These are phyloP conservation scores for Pezicula carpinea DNA, from an alignment of 2,329 filamentous ascomycete species.

Conservation along the genomic window DNA sequence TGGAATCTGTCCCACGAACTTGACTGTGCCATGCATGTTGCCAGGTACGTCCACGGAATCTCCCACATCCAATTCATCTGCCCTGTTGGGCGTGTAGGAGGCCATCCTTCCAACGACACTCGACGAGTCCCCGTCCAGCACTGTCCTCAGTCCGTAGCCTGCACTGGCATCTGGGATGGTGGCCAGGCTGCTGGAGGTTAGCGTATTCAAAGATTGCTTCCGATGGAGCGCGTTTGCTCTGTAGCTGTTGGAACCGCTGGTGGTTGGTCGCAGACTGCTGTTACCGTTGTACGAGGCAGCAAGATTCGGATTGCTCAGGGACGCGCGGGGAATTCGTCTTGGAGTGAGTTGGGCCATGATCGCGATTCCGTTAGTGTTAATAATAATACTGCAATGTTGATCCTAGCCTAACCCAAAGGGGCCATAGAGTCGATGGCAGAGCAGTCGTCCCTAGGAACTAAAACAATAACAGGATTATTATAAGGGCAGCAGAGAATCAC, in stretches of 20 bases:
- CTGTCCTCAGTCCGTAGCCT: conserved; percentile 55
- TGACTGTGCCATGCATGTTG: conserved; percentile 84
- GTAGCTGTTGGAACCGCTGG: neutral
- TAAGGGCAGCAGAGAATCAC: too few relatives aligned
- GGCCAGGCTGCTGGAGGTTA: conserved; percentile 60
- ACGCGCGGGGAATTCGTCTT: conserved; percentile 19
- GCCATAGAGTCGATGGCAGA: too few relatives aligned
- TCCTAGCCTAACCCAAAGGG: too few relatives aligned
- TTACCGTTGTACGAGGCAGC: conserved; percentile 29
- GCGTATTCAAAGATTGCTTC: conserved; percentile 67
- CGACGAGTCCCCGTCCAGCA: conserved; percentile 38
- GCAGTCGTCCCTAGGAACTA: too few relatives aligned
- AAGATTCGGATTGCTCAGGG: conserved; percentile 45
- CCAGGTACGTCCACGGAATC: conserved; percentile 89
- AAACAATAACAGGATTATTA: too few relatives aligned
- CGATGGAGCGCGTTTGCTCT: conserved; percentile 46
- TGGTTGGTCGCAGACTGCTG: conserved; percentile 10
- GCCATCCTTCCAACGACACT: conserved; percentile 43
- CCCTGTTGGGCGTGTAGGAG: conserved; percentile 50
- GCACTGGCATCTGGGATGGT: conserved; percentile 63
- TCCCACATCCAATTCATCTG: conserved; percentile 62
- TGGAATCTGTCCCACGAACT: conserved; percentile 80
- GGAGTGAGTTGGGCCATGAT: too few relatives aligned
- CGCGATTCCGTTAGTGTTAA: too few relatives aligned
- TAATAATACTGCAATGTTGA: too few relatives aligned